Base-by-base conservation (phyloP, 75 land plant species). In the Picea glauca region DNA sequence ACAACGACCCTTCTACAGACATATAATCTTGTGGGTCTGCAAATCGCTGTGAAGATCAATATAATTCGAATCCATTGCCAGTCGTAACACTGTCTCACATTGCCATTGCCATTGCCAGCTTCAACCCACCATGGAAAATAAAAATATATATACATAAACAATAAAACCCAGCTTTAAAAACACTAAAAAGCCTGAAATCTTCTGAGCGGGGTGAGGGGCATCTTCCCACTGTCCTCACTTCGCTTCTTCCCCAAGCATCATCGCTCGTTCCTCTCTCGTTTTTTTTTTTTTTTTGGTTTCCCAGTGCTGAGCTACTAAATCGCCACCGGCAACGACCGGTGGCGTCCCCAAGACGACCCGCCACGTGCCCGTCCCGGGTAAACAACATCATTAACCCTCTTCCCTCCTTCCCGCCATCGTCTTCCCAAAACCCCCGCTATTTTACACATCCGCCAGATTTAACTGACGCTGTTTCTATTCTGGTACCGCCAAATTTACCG, bases 341-440 rank as follows among this genome's bases (percentile, higher is more conserved):
- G 72, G 6, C 72, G 0, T 18, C 43, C 43, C 72, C 20, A 0
- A 46, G 8, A 18, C 23, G 3, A 12, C 54, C 50, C 21, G 43
- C 54, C 73, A 70, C 73, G 73, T 70, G 73, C 43, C 73, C 21
- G 73, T 70, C 2, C 35, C 2, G 4, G 17, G 38, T 8, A 9
- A 64, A 33, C 33, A 38, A 66, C 17, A 66, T 66, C 32, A 66
- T 65, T 65, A 65, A 32, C 6, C 50, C 20, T 50, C 11, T 46
- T 54, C 46, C 73, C 5, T 2, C 26, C 23, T 70, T 70, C 73
- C 73, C 73, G 73, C 73, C 73, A 66, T 66, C 1, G 35, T 66
- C 5, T 66, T 66, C 17, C 73, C 73, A 70, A 40, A 70, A 70
- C 73, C 17, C 20, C 50, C 23, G 73, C 73, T 70, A 35, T 14